These are phyloP conservation scores for Pseudogymnoascus sp. DNA, from an alignment of 2,329 filamentous ascomycete genomes.

Conservation along the genomic window DNA sequence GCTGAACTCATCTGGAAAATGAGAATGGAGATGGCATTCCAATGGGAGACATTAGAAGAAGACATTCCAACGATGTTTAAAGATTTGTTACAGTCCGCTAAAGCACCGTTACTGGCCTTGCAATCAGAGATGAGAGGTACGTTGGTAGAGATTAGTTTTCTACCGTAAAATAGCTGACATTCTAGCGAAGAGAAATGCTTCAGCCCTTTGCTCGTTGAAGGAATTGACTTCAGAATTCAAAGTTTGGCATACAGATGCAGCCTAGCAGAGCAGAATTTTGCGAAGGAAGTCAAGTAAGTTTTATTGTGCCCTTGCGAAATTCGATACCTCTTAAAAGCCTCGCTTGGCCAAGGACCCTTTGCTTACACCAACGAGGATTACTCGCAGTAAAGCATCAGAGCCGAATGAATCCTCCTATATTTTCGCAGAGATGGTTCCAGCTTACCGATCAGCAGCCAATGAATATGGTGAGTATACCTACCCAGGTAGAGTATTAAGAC, in stretches of 20 bases:
- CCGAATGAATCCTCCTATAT: slow-evolving; percentile 17
- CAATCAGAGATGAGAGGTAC: slow-evolving; percentile 13
- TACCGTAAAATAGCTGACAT: neutral
- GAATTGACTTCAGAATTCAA: slow-evolving; percentile 16
- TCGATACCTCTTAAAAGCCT: neutral
- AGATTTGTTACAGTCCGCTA: slow-evolving; percentile 12
- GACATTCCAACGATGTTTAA: slow-evolving; percentile 18
- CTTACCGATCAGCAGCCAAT: slow-evolving; percentile 14
- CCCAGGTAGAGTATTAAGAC: neutral
- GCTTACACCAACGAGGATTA: slow-evolving; percentile 12
- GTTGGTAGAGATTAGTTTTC: neutral
- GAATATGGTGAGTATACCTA: slow-evolving; percentile 14
- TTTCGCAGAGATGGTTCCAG: slow-evolving; percentile 16
- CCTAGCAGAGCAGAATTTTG: slow-evolving; percentile 14
- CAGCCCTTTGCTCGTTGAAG: slow-evolving; percentile 9
- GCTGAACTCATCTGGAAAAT: slow-evolving; percentile 28
- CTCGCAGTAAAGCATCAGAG: slow-evolving; percentile 16
- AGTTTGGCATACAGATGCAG: slow-evolving; percentile 16
- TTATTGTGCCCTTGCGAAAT: neutral
- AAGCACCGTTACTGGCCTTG: slow-evolving; percentile 10
- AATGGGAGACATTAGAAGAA: slow-evolving; percentile 27
- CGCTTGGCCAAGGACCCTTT: slow-evolving; percentile 8
- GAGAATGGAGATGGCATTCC: slow-evolving; percentile 23
- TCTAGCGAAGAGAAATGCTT: slow-evolving; percentile 11
- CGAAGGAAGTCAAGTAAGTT: slow-evolving; percentile 16